A percentile compares a stretch with the other conserved stretches of the same genome.
These are phyloP conservation scores for Trichoderma lentiforme DNA, from an alignment of 2,329 filamentous ascomycete genomes.

Conservation along the genomic window DNA sequence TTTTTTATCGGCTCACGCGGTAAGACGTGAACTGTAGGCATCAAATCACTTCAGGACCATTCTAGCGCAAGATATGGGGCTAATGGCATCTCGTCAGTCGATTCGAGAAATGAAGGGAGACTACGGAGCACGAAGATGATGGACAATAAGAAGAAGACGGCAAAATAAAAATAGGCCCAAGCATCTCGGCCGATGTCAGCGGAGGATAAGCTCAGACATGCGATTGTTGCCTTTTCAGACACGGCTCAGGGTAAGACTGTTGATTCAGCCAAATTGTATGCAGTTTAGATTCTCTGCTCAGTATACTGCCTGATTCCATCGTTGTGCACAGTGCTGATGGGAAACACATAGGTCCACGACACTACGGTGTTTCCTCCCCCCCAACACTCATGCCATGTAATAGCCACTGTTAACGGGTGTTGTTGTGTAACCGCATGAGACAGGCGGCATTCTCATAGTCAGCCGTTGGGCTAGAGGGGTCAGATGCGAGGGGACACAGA, in stretches of 20 bases:
- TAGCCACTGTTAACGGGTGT: neutral
- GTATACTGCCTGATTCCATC: neutral
- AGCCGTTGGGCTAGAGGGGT: neutral
- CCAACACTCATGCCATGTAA: neutral
- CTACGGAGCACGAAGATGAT: neutral
- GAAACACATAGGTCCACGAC: neutral
- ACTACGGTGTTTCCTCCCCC: neutral
- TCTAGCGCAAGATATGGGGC: neutral
- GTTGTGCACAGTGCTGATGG: neutral
- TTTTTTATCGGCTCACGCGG: constrained; percentile 11
- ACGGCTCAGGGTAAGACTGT: neutral
- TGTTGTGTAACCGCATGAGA: neutral
- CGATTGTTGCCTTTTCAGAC: neutral
- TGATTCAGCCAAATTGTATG: neutral
- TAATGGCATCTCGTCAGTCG: neutral
- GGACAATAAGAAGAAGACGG: neutral
- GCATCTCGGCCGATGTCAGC: neutral
- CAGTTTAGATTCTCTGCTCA: neutral
- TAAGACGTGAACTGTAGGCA: neutral
- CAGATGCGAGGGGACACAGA: neutral
- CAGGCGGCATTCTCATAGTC: neutral
- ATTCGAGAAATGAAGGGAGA: neutral
- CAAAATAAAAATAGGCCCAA: neutral
- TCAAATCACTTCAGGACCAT: neutral
- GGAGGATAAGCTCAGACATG: neutral